Base-by-base conservation (phyloP, 2,329 filamentous ascomycete species). In the Colletotrichum sp. region DNA sequence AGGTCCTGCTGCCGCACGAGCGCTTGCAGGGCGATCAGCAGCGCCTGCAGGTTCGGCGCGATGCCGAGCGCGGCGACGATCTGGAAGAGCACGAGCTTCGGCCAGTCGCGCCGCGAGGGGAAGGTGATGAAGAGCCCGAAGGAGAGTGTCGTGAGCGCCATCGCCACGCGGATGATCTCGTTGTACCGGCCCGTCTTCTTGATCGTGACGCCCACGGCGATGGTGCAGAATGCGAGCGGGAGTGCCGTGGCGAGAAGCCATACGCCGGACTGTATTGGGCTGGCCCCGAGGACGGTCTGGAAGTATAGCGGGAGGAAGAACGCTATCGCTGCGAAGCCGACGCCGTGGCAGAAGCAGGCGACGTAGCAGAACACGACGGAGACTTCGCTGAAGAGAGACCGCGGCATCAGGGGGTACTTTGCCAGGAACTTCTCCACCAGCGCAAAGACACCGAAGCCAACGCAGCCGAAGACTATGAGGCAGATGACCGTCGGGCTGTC, bases 291-390 rank as follows among this genome's bases (percentile, higher is more conserved):
- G 68, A 95, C 92, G 68, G 93, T 90, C 85, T 98, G 95, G 85
- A 96, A 96, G 87, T 98, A 98, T 4, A 98, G 89, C 0, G 95
- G 95, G 6, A 98, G 88, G 85, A 94, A 98, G 88, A 96, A 98
- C 77, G 91, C 92, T 34, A 91, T 92, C 1, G 93, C 91, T 81
- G 96, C 95, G 87, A 96, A 96, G 78, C 94, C 92, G 79, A 93
- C 90, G 60, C 93, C 93, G 83, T 98, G 95, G 77, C 91, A 89
- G 85, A 95, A 95, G 79, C 92, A 93, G 59, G 94, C 88, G 4
- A 86, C 84, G 16, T 96, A 91, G 4, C 92, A 88, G 10, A 93
- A 92, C 34, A 94, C 81, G 82, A 95, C 96, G 34, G 92, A 93
- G 44, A 88, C 85, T 60, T 90, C 88, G 39, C 87, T 88, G 86